Evolutionary conservation across 1,139 yeast genomes (phyloP).

Genomic region (Suhomyces kunorum): DNA sequence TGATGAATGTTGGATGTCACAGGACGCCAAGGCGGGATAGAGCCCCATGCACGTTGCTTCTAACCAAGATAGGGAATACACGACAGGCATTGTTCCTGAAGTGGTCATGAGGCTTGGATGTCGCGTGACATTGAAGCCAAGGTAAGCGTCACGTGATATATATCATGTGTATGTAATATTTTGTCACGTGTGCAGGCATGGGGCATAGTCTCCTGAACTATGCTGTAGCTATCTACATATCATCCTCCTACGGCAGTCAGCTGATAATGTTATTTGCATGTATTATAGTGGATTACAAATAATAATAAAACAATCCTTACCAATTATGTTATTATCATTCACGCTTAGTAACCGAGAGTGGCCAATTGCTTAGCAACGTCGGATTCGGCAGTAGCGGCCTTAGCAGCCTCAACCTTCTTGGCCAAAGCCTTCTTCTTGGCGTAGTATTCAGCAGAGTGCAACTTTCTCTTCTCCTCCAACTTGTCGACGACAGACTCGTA

Average conservation of each 20-base stretch:
- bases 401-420: conserved; percentile 87
- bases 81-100: no score
- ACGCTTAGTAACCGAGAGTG: conserved; percentile 71
- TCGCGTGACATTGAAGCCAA: no score
- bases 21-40: no score
- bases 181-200: no score
- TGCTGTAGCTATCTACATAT: no score
- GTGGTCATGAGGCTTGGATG: no score
- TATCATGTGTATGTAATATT: no score
- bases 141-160: no score
- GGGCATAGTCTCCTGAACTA: no score
- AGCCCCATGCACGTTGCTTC: no score
- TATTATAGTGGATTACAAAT: conserved; percentile 14
- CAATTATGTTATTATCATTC: conserved; percentile 15
- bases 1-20: no score
- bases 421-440: conserved; percentile 97
- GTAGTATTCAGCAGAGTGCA: conserved; percentile 98
- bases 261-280: conserved; percentile 15
- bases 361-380: conserved; percentile 77
- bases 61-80: no score
- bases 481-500: conserved; percentile 97
- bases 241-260: not conserved
- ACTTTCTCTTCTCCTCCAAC: conserved; percentile 99
- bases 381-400: conserved; percentile 74
- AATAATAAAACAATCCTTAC: conserved; percentile 14